Base-by-base conservation (phyloP, 2,329 filamentous ascomycete species). In the Xylaria sp. region DNA sequence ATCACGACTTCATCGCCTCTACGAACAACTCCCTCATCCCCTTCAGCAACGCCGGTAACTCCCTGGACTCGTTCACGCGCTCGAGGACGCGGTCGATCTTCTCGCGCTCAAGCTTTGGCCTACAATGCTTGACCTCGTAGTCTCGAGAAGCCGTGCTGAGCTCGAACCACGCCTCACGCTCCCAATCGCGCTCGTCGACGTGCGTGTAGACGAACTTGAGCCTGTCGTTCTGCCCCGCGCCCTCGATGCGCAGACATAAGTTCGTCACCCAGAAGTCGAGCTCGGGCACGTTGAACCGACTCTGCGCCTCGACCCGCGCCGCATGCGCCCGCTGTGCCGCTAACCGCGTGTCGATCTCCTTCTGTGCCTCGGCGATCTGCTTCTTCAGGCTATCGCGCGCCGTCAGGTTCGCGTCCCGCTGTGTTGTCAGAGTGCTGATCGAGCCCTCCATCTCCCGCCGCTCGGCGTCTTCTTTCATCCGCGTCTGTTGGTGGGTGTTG, bases 181-280 rank as follows among this genome's bases (percentile, higher is more conserved):
- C 93, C 91, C 93, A 94, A 77, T 96, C 91, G 75, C 89, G 88
- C 82, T 97, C 93, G 77, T 97, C 90, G 53, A 98, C 84, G 79
- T 97, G 93, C 32, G 89, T 92, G 77, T 93, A 99, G 2, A 96
- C 87, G 78, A 99, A 97, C 80, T 95, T 95, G 73, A 99, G 84
- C 30, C 92, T 87, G 80, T 97, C 94, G 70, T 93, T 90, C 76
- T 89, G 87, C 1, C 93, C 94, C 0, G 93, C 92, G 1, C 95
- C 95, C 77, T 98, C 95, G 76, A 99, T 97, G 68, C 91, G 86
- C 77, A 98, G 80, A 66, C 95, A 94, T 67, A 99, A 83, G 78
- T 95, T 96, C 63, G 91, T 91, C 78, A 97, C 92, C 96, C 96
- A 99, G 78, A 98, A 98, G 73, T 94, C 92, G 53, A 99, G 86